Conservation (phyloP, 2,329 filamentous ascomycete species). For the Sclerotinia minor region DNA sequence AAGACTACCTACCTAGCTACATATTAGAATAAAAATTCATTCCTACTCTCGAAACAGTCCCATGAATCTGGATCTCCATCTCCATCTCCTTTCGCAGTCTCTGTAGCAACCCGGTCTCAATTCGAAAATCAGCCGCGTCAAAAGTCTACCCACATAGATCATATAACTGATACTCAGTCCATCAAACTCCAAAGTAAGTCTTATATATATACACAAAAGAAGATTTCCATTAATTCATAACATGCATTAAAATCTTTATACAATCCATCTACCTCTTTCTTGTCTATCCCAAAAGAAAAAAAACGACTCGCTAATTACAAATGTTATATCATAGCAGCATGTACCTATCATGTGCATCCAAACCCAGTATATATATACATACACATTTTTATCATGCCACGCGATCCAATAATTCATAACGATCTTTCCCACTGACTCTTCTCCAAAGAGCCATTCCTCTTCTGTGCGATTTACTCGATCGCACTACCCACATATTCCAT, state of each 20-base stretch:
- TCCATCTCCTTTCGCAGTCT: too few relatives aligned
- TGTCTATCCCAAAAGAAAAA: background rate
- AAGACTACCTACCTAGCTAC: too few relatives aligned
- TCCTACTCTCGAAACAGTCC: too few relatives aligned
- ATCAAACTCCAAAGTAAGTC: background rate
- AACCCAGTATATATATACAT: background rate
- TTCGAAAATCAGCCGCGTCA: too few relatives aligned
- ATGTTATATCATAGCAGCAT: background rate
- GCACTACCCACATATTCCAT: slow-evolving; percentile 39
- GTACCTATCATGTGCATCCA: background rate
- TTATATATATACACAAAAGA: background rate
- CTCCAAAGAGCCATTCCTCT: slow-evolving; percentile 35
- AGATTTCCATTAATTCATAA: slow-evolving; percentile 13
- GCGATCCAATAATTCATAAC: slow-evolving; percentile 40
- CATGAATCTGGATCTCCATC: too few relatives aligned
- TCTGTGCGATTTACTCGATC: slow-evolving; percentile 25
- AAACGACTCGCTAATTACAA: background rate
- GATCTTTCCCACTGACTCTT: slow-evolving; percentile 34
- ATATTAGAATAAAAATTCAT: too few relatives aligned
- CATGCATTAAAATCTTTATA: slow-evolving; percentile 14
- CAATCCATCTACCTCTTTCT: slow-evolving; percentile 14
- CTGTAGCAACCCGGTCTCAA: too few relatives aligned
- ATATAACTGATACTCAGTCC: too few relatives aligned
- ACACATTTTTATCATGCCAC: slow-evolving; percentile 33
- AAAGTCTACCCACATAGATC: too few relatives aligned